phyloP scores from a whole-genome alignment of 495 filamentous ascomycete species.

The Tuber calosporum region DNA sequence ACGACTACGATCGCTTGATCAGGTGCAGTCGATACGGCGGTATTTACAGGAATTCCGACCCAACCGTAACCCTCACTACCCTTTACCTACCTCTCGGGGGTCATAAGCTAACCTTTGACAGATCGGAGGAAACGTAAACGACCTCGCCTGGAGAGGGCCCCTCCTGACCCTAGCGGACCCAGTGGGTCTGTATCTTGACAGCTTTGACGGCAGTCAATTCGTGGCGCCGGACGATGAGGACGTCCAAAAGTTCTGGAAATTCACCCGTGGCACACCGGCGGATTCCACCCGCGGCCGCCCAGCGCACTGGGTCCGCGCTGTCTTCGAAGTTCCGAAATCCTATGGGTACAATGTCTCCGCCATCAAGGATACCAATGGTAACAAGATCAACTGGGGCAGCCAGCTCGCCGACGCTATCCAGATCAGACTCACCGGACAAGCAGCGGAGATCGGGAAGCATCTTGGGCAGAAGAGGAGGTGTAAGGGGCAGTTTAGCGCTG shows the following conservation, averaged over 20 bases:
- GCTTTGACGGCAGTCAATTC: constrained; percentile 16
- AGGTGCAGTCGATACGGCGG: constrained; percentile 14
- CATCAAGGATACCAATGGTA: constrained; percentile 16
- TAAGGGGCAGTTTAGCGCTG: neutral
- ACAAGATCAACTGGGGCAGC: constrained; percentile 15
- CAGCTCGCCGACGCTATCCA: constrained; percentile 17
- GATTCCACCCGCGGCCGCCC: neutral
- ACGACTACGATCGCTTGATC: constrained; percentile 15
- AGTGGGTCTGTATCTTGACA: constrained; percentile 14
- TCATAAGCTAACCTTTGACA: constrained; percentile 5
- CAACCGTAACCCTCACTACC: constrained; percentile 10
- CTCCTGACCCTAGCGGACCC: constrained; percentile 20
- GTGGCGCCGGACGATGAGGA: constrained; percentile 11
- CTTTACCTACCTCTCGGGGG: neutral
- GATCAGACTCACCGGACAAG: constrained; percentile 16
- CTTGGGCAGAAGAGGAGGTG: neutral
- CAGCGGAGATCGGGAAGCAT: neutral
- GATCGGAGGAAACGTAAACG: constrained; percentile 17
- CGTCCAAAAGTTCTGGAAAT: constrained; percentile 16
- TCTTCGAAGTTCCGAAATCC: constrained; percentile 17
- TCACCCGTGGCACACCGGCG: constrained; percentile 15
- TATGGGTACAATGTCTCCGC: constrained; percentile 14
- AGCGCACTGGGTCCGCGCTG: constrained; percentile 16
- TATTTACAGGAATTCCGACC: constrained; percentile 14
- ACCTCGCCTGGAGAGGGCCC: neutral